Evolutionary conservation across 2,329 filamentous ascomycete genomes (phyloP), one percentile per base, ranked within the genome.

Genomic region (Fusarium napiforme): DNA sequence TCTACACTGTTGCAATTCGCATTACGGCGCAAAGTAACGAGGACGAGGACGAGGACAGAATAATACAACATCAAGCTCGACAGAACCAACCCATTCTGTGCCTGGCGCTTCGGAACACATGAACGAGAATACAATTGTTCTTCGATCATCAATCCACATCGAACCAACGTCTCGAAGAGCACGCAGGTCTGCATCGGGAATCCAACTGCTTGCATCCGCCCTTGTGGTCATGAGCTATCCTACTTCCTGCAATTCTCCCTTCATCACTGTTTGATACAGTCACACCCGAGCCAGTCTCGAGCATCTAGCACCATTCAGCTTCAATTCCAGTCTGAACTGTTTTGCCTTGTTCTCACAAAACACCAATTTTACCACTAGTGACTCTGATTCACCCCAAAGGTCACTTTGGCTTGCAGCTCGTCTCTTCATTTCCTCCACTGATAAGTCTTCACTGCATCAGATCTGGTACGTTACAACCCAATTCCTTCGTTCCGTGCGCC

Each of bases 251-350:
- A 18, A 45, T 49, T 34, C 64, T 57, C 37, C 40, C 57, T 23
- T 70, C 36, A 21, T 57, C 55, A 68, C 69, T 71, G 65, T 68
- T 63, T 78, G 70, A 75, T 71, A 77, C 67, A 74, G 61, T 72
- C 69, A 76, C 73, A 70, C 69, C 69, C 56, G 52, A 30, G 49
- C 45, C 59, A 60, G n/a, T 34, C 39, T 43, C 50, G 52, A 64
- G 37, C 28, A 40, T 39, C 60, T 68, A 47, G 67, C 67, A 59
- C 36, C 59, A 72, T 69, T 67, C 55, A 49, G 53, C 58, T 57
- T 66, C 46, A 62, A 63, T 68, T 66, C 53, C 56, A 69, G 52
- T 63, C 60, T 60, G 34, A 56, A 58, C 43, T 67, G 40, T 66
- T 63, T 67, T 63, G 60, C 61, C 55, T 75, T 53, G 37, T 65